These are phyloP conservation scores for Ophiostoma piceae DNA, from an alignment of 2,329 filamentous ascomycete genomes.

Conservation along the genomic window DNA sequence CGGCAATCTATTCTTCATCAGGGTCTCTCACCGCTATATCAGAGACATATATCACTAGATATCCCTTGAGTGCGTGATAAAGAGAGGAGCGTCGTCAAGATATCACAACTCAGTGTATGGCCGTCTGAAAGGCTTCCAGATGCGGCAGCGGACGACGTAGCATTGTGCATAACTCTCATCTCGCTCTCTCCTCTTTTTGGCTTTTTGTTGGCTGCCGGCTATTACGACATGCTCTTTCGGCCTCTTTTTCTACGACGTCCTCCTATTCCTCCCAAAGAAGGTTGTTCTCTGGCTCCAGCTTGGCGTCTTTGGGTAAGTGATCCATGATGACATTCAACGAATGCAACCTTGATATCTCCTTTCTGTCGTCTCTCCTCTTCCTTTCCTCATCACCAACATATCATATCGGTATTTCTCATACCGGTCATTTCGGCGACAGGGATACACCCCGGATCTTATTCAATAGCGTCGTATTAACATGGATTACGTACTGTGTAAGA, in stretches of 20 bases:
- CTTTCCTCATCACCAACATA: background rate
- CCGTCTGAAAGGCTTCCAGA: background rate
- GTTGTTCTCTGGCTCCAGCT: background rate
- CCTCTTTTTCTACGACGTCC: background rate
- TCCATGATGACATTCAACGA: background rate
- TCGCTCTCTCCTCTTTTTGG: background rate
- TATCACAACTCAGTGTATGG: background rate
- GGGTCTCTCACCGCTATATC: too few species aligned
- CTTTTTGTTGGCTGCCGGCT: background rate
- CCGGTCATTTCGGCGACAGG: background rate
- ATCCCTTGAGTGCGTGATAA: background rate
- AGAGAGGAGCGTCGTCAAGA: too few species aligned
- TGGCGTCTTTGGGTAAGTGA: background rate
- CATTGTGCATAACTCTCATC: slow-evolving; percentile 4
- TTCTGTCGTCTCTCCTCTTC: too few species aligned
- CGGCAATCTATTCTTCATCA: too few species aligned
- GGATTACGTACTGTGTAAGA: background rate
- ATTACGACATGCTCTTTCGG: background rate
- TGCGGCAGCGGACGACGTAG: background rate
- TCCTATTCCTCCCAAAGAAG: background rate
- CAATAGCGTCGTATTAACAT: background rate
- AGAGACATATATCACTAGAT: background rate
- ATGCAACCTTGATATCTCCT: background rate
- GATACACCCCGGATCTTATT: background rate
- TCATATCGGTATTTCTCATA: background rate